Base-by-base conservation (phyloP, 2,329 filamentous ascomycete species). In the Dendryphion nanum region DNA sequence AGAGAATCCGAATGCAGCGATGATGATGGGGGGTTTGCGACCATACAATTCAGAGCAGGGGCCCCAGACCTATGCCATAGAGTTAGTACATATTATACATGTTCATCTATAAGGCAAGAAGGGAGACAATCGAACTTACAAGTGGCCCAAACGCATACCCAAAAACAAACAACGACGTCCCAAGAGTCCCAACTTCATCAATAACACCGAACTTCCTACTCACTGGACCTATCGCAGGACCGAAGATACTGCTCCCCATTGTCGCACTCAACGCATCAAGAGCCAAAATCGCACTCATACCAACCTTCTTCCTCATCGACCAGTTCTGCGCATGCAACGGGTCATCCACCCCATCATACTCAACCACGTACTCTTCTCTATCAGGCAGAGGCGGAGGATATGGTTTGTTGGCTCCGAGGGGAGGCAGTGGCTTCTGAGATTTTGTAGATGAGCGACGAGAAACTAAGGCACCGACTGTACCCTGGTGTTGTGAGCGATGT, bases 311-410 rank as follows among this genome's bases (percentile, higher is more conserved):
- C 56, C 71, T 79, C 44, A 85, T 63, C 0, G 86, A 76, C 89
- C 89, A 95, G 62, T 95, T 96, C 68, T 93, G 86, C 1, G 88
- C 83, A 64, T 95, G 89, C 45, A 90, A 59, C 3, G 89, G 89
- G 56, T 95, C 89, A 47, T 89, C 77, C 1, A 82, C 84, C 1
- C 89, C 89, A 50, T 90, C 83, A 55, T 94, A 95, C 36, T 78
- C 86, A 33, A 91, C 86, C 0, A 89, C 85, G 56, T 89, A 91
- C 47, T 86, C 81, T 53, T 90, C 86, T 49, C 77, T 74, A 4
- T 82, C 79, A 2, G 85, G 85, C 31, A 90, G 62, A 0, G 68
- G 72, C 2, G 85, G 85, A 2, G 86, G 86, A 53, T 82, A 88
- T 1, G 82, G 76, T 68, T 89, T 90, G 13, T 82, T 84, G 34